phyloP scores from a whole-genome alignment of 2,329 filamentous ascomycete genomes.

The Xylariaceae sp. region DNA sequence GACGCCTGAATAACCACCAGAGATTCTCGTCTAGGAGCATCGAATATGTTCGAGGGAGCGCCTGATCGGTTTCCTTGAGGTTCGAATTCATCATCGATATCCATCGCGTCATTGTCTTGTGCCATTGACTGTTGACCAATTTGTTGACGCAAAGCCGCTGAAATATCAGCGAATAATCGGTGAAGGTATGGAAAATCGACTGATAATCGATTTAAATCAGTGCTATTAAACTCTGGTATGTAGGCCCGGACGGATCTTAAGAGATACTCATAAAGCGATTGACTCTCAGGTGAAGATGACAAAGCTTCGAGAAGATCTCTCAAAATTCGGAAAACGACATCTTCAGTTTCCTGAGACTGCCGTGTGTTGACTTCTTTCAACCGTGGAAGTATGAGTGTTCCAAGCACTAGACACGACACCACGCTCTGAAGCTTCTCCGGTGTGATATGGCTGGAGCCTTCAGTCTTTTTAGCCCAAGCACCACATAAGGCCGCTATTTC shows the following conservation, averaged over 20 bases:
- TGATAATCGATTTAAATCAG: slow-evolving; percentile 38
- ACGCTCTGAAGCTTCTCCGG: slow-evolving; percentile 51
- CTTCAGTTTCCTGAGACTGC: slow-evolving; percentile 47
- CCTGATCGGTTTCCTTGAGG: slow-evolving; percentile 53
- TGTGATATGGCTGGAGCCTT: slow-evolving; percentile 48
- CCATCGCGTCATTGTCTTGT: slow-evolving; percentile 28
- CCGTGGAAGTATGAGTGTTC: slow-evolving; percentile 45
- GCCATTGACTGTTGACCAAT: slow-evolving; percentile 32
- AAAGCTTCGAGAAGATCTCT: slow-evolving; percentile 41
- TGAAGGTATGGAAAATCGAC: slow-evolving; percentile 41
- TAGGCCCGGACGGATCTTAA: slow-evolving; percentile 43
- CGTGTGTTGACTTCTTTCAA: slow-evolving; percentile 45
- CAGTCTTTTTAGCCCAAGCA: slow-evolving; percentile 44
- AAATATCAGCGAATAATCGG: slow-evolving; percentile 41
- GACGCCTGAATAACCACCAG: slow-evolving; percentile 40
- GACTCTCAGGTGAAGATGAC: slow-evolving; percentile 43
- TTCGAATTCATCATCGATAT: slow-evolving; percentile 59
- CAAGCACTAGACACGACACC: slow-evolving; percentile 45
- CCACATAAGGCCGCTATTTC: slow-evolving; percentile 45
- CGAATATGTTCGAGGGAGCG: slow-evolving; percentile 33
- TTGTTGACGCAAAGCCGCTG: slow-evolving; percentile 33
- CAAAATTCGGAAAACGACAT: slow-evolving; percentile 39
- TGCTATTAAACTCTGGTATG: slow-evolving; percentile 42
- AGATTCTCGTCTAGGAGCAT: slow-evolving; percentile 46
- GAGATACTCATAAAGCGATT: slow-evolving; percentile 44